A percentile compares a stretch with the other conserved stretches of the same genome.
Evolutionary conservation across 257 asterid species (phyloP).

Genomic region (Forsythia viridissima): DNA sequence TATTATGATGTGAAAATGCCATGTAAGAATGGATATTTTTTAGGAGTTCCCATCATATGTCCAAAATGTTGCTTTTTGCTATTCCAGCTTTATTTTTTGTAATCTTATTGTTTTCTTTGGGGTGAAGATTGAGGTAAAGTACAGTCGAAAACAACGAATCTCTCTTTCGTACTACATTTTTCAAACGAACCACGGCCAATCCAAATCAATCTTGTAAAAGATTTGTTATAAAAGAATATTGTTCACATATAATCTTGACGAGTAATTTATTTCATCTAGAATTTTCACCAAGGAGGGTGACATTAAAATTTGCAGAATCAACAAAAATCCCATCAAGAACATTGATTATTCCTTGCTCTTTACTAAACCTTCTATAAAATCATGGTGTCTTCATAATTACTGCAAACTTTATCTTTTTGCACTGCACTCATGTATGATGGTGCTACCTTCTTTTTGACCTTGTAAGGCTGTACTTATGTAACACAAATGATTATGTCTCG

Average conservation of each 20-base stretch:
- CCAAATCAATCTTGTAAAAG: too few relatives aligned
- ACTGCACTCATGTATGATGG: conserved; percentile 35
- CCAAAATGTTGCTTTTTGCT: conserved; percentile 4
- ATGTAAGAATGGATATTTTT: conserved; percentile 18
- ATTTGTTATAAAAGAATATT: too few relatives aligned
- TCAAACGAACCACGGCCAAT: too few relatives aligned
- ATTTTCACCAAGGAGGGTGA: neutral
- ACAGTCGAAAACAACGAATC: too few relatives aligned
- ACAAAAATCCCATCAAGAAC: neutral
- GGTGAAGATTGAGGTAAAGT: neutral
- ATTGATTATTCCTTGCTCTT: conserved; percentile 16
- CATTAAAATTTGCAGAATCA: neutral
- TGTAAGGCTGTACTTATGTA: neutral
- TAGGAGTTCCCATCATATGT: conserved; percentile 28
- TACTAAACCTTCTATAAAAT: conserved; percentile 26
- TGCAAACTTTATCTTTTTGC: conserved; percentile 26
- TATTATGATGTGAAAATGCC: neutral
- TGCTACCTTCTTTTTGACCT: conserved; percentile 19
- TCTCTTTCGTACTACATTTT: too few relatives aligned
- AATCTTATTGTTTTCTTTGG: neutral
- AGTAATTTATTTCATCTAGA: too few relatives aligned
- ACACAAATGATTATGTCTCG: conserved; percentile 17
- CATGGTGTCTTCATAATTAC: conserved; percentile 34
- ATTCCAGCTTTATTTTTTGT: neutral
- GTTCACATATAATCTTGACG: too few relatives aligned